Evolutionary conservation across 1,139 yeast species (phyloP).

Genomic region (Nadsonia starkeyi-henricii): DNA sequence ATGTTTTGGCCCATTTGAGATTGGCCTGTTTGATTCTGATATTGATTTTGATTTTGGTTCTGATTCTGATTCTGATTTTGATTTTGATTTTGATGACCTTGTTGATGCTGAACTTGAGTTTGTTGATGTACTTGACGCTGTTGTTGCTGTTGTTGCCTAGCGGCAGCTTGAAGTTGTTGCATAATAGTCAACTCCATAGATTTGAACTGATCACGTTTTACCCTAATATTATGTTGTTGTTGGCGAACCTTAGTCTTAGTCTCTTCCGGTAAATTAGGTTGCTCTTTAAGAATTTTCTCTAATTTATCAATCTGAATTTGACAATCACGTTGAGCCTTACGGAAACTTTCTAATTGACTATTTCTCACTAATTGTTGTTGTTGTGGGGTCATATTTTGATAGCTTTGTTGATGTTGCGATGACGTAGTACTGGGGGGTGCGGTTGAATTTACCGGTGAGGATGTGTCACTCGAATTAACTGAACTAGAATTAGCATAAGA

Average conservation of each 20-base stretch:
- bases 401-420: slow-evolving; percentile 13
- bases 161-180: slow-evolving; percentile 19
- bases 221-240: slow-evolving; percentile 15
- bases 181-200: slow-evolving; percentile 15
- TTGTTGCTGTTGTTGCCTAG: slow-evolving; percentile 14
- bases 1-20: background rate
- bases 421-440: slow-evolving; percentile 6
- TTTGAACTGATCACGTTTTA: slow-evolving; percentile 15
- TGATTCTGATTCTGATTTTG: slow-evolving; percentile 8
- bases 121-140: too few relatives aligned
- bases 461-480: too few relatives aligned
- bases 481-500: slow-evolving; percentile 2
- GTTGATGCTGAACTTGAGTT: slow-evolving; percentile 9
- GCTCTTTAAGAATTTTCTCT: slow-evolving; percentile 14
- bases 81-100: slow-evolving; percentile 8
- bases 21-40: slow-evolving; percentile 4
- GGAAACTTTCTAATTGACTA: slow-evolving; percentile 13
- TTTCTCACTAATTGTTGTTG: slow-evolving; percentile 16
- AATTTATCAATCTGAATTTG: slow-evolving; percentile 13
- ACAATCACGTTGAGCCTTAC: slow-evolving; percentile 12
- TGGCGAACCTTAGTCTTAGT: slow-evolving; percentile 12
- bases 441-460: slow-evolving; percentile 10
- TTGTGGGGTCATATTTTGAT: slow-evolving; percentile 15
- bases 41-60: slow-evolving; percentile 6
- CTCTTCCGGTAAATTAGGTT: slow-evolving; percentile 13